Conservation (phyloP, 179 eudicot species). For the Drosera spatulata region DNA sequence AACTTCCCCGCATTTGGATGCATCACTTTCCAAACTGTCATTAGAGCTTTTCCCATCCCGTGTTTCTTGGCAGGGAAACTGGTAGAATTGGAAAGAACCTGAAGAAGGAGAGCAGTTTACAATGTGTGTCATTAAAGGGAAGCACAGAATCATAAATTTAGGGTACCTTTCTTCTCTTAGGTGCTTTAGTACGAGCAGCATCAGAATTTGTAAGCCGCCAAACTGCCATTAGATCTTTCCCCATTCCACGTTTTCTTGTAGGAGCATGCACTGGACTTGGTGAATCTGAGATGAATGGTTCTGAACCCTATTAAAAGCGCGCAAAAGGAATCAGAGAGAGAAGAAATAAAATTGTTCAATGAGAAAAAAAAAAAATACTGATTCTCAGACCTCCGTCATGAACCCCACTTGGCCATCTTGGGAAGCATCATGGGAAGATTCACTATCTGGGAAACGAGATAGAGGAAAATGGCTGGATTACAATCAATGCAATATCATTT, state of each 20-base stretch:
- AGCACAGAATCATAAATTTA: neutral
- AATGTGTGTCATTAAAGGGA: neutral
- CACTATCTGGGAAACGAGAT: constrained; percentile 22
- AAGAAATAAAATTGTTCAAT: neutral
- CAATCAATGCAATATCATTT: neutral
- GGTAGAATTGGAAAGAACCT: constrained; percentile 17
- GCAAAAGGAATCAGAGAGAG: constrained; percentile 2
- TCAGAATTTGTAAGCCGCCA: constrained; percentile 17
- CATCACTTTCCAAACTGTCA: constrained; percentile 43
- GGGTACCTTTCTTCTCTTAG: constrained; percentile 26
- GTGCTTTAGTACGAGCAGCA: constrained; percentile 10
- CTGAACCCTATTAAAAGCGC: constrained; percentile 25
- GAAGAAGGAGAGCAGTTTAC: neutral
- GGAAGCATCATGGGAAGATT: constrained; percentile 21
- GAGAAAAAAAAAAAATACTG: constrained; percentile 2
- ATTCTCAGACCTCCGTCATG: constrained; percentile 11
- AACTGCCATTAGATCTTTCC: constrained; percentile 35
- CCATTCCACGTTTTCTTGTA: constrained; percentile 38
- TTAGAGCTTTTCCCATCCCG: constrained; percentile 83
- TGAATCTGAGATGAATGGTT: constrained; percentile 17
- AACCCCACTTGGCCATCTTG: constrained; percentile 31
- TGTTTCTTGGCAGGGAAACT: constrained; percentile 31
- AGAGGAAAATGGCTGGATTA: constrained; percentile 3
- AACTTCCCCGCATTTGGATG: constrained; percentile 12
- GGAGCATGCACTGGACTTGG: constrained; percentile 20